These are phyloP conservation scores for Hanseniaspora mollemarum DNA, from an alignment of 805 yeast species.

Conservation along the genomic window DNA sequence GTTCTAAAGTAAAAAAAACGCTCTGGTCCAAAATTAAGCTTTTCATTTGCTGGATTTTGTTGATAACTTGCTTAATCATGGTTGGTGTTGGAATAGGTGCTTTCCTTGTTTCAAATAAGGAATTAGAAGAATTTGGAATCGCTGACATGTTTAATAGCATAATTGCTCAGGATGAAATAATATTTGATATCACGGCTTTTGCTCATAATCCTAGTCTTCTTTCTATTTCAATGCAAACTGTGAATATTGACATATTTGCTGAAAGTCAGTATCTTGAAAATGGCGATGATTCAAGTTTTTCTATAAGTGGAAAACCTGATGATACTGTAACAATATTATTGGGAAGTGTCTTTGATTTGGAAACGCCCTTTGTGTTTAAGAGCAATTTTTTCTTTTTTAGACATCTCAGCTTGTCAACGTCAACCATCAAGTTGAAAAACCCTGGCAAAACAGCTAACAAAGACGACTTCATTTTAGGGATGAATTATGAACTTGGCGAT, in stretches of 20 bases:
- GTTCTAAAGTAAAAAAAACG: conserved; percentile 23
- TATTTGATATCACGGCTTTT: conserved; percentile 64
- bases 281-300: conserved; percentile 16
- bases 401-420: conserved; percentile 45
- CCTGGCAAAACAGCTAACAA: conserved; percentile 34
- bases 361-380: conserved; percentile 58
- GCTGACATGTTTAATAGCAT: conserved; percentile 55
- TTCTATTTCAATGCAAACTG: conserved; percentile 48
- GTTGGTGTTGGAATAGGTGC: conserved; percentile 77
- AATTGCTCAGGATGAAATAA: conserved; percentile 71
- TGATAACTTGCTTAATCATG: conserved; percentile 41
- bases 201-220: conserved; percentile 85
- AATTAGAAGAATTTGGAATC: conserved; percentile 55
- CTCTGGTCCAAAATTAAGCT: conserved; percentile 29
- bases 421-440: conserved; percentile 56
- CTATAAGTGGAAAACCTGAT: conserved; percentile 21
- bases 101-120: conserved; percentile 74
- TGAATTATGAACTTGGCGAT: too few relatives aligned
- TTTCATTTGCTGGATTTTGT: conserved; percentile 29
- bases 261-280: conserved; percentile 27
- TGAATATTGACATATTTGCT: conserved; percentile 78
- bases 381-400: conserved; percentile 70
- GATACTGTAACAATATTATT: conserved; percentile 55
- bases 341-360: conserved; percentile 57
- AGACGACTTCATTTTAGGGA: too few relatives aligned